Evolutionary conservation across 352 stramenopile species (phyloP).

Genomic region (Phytopythium kandeliae): DNA sequence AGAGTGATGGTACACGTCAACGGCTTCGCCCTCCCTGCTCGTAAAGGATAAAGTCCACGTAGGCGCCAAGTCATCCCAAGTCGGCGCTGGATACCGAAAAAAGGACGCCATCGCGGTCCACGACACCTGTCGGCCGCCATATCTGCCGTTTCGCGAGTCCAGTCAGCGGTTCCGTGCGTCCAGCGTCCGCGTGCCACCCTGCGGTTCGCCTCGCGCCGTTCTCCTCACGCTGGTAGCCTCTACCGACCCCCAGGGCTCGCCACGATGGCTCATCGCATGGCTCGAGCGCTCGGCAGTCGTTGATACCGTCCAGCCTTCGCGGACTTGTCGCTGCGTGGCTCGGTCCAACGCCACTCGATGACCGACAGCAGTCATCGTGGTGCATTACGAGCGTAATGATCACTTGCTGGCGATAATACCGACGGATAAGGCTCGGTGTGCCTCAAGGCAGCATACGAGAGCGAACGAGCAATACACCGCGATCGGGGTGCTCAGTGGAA

Average conservation of each 20-base stretch:
- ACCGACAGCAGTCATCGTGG: no score
- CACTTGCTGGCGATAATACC: no score
- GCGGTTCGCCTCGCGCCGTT: not conserved
- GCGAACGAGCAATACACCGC: no score
- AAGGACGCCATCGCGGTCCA: not conserved
- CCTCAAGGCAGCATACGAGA: no score
- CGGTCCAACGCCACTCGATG: no score
- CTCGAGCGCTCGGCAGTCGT: no score
- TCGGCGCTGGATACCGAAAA: slow-evolving; percentile 4
- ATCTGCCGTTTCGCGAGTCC: not conserved
- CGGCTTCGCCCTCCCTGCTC: not conserved
- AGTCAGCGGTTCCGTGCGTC: not conserved
- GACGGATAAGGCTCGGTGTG: no score
- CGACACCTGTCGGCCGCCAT: not conserved
- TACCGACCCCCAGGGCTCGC: not conserved
- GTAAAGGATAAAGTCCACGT: slow-evolving; percentile 1
- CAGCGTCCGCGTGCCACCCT: slow-evolving; percentile 1
- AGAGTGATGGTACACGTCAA: slow-evolving; percentile 5
- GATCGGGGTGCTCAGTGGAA: no score
- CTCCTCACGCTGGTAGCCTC: no score
- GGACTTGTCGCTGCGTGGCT: not conserved
- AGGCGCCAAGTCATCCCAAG: not conserved
- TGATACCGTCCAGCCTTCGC: no score
- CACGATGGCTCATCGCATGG: no score
- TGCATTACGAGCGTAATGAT: no score